These are phyloP conservation scores for Termitomyces sp. DNA, from an alignment of 768 basidiomycete species.

Conservation along the genomic window DNA sequence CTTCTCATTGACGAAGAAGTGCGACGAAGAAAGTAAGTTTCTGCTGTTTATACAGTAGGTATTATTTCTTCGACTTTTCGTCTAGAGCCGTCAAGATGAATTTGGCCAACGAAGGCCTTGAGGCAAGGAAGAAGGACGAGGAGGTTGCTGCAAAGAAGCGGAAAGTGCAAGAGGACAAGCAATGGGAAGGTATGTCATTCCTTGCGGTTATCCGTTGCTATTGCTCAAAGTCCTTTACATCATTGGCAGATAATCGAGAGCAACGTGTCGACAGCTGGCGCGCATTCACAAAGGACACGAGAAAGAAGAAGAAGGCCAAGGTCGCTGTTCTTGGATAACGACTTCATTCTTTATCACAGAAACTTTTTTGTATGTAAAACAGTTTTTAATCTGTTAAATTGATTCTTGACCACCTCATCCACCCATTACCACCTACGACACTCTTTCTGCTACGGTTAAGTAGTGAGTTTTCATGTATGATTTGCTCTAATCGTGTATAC, in stretches of 20 bases:
- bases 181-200: constrained; percentile 72
- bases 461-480: constrained; percentile 1
- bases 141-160: constrained; percentile 73
- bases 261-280: constrained; percentile 85
- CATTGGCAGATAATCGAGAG: constrained; percentile 58
- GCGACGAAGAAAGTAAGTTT: constrained; percentile 68
- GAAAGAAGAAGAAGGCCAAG: constrained; percentile 85
- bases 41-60: not conserved
- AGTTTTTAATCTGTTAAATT: constrained; percentile 14
- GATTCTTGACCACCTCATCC: constrained; percentile 7
- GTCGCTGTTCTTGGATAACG: constrained; percentile 56
- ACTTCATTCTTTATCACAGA: constrained; percentile 6
- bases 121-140: constrained; percentile 91
- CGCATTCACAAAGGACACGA: constrained; percentile 54
- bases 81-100: constrained; percentile 83
- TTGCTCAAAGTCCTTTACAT: not conserved
- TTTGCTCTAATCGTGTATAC: constrained; percentile 6
- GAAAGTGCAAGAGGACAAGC: constrained; percentile 83
- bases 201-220: not conserved
- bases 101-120: constrained; percentile 85
- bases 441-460: constrained; percentile 11
- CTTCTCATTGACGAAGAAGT: constrained; percentile 89
- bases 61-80: not conserved
- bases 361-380: constrained; percentile 18
- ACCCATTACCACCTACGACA: not conserved